phyloP scores from a whole-genome alignment of 768 basidiomycete species.

The Russula virescens region DNA sequence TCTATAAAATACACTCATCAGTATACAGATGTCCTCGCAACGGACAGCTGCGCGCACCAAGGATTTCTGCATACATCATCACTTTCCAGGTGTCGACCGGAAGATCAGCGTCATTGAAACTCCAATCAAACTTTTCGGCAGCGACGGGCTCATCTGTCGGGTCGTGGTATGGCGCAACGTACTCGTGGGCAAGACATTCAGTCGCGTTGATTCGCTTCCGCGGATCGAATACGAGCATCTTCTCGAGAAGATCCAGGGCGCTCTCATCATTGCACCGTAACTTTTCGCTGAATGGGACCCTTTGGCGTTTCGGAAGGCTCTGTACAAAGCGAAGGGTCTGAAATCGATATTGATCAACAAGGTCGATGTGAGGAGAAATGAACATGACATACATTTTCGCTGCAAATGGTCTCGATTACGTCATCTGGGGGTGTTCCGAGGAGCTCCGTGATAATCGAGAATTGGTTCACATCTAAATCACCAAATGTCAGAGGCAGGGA shows the following conservation, averaged over 20 bases:
- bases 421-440: slow-evolving; percentile 99
- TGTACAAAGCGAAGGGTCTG: slow-evolving; percentile 99
- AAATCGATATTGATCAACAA: slow-evolving; percentile 5
- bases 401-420: slow-evolving; percentile 97
- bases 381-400: slow-evolving; percentile 70
- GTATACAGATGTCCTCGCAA: background rate
- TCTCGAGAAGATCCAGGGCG: slow-evolving; percentile 92
- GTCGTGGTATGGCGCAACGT: slow-evolving; percentile 97
- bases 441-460: slow-evolving; percentile 98
- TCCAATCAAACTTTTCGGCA: slow-evolving; percentile 95
- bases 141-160: slow-evolving; percentile 96
- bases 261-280: slow-evolving; percentile 82
- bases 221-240: slow-evolving; percentile 99
- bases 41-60: slow-evolving; percentile 50
- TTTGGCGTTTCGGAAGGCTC: slow-evolving; percentile 91
- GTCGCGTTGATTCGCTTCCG: slow-evolving; percentile 94
- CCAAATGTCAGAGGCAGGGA: slow-evolving; percentile 4
- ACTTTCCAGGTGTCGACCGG: slow-evolving; percentile 99
- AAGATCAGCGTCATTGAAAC: slow-evolving; percentile 98
- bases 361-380: background rate
- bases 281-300: slow-evolving; percentile 93
- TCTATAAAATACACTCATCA: slow-evolving; percentile 38
- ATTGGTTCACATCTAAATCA: slow-evolving; percentile 92
- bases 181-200: slow-evolving; percentile 84
- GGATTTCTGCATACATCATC: slow-evolving; percentile 99